These are phyloP conservation scores for Tuber microsphaerosporum DNA, from an alignment of 495 filamentous ascomycete species.

Conservation along the genomic window DNA sequence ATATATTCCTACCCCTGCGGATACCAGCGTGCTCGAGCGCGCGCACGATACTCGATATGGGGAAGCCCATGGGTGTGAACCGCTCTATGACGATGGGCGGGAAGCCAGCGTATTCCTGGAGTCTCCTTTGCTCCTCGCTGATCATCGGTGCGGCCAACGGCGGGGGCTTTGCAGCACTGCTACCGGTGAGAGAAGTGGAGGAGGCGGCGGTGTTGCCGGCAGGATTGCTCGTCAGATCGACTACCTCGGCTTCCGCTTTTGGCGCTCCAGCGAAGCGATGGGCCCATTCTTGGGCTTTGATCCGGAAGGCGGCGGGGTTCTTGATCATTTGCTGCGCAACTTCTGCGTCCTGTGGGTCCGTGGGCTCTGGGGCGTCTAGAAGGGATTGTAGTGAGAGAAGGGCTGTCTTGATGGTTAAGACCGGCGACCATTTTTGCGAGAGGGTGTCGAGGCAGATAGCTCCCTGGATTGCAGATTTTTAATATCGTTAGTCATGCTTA, in stretches of 20 bases:
- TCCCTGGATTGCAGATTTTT: conserved; percentile 53
- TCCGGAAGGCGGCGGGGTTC: conserved; percentile 68
- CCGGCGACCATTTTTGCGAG: conserved; percentile 81
- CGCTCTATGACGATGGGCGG: conserved; percentile 76
- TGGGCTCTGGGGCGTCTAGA: conserved; percentile 87
- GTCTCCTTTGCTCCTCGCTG: conserved; percentile 9
- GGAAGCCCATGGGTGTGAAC: conserved; percentile 93
- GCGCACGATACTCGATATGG: conserved; percentile 75
- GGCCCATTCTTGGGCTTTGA: conserved; percentile 84
- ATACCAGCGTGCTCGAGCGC: conserved; percentile 79
- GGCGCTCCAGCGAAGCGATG: conserved; percentile 68
- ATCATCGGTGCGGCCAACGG: background rate
- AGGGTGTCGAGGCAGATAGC: conserved; percentile 97
- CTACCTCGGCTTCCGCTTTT: background rate
- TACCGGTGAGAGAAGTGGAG: background rate
- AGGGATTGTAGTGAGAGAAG: conserved; percentile 88
- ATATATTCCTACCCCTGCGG: conserved; percentile 19
- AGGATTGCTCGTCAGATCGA: background rate
- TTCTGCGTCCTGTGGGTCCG: conserved; percentile 94
- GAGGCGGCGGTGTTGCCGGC: conserved; percentile 43
- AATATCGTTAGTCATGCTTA: background rate
- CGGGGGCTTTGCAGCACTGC: background rate
- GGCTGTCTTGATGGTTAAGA: conserved; percentile 91
- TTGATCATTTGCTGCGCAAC: conserved; percentile 85
- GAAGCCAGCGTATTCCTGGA: conserved; percentile 74